Conservation (phyloP, 2,329 filamentous ascomycete species). For the Gnomoniopsis smithogilvyi region DNA sequence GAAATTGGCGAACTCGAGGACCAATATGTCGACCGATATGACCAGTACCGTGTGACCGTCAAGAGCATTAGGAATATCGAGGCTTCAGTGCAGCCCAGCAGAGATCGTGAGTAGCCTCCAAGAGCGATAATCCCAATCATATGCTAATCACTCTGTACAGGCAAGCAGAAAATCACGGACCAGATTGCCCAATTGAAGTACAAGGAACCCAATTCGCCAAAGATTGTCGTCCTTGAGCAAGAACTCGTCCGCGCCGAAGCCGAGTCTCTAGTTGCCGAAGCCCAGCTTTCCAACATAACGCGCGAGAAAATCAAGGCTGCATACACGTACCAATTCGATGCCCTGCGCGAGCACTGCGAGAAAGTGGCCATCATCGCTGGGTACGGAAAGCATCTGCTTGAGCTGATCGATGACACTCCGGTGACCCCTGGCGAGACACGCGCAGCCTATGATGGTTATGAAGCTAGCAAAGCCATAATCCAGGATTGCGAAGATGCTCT, state of each 20-base stretch:
- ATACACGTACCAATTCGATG: conserved; percentile 97
- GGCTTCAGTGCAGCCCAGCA: conserved; percentile 94
- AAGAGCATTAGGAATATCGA: conserved; percentile 99
- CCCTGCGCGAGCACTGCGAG: conserved; percentile 93
- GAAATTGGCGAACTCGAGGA: conserved; percentile 98
- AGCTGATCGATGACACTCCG: conserved; percentile 92
- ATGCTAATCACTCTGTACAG: conserved; percentile 39
- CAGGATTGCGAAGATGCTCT: conserved; percentile 98
- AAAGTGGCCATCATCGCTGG: conserved; percentile 98
- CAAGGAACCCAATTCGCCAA: conserved; percentile 97
- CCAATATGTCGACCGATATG: conserved; percentile 97
- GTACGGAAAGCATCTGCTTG: conserved; percentile 96
- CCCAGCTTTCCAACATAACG: conserved; percentile 98
- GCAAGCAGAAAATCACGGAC: conserved; percentile 99
- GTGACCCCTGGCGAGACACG: conserved; percentile 97
- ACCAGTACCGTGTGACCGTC: conserved; percentile 98
- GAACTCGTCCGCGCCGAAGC: conserved; percentile 97
- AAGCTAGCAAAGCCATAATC: conserved; percentile 97
- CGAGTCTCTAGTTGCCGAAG: conserved; percentile 97
- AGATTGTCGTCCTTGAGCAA: conserved; percentile 96
- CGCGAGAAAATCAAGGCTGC: conserved; percentile 99
- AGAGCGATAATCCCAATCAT: background rate
- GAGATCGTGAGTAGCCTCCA: conserved; percentile 71
- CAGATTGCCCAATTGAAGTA: conserved; percentile 99
- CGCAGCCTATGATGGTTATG: conserved; percentile 94